Percentiles rank a stretch among this genome's conserved stretches.
Conservation (phyloP, 192 early-diverging fungal genomes). For the Coemansia sp. region DNA sequence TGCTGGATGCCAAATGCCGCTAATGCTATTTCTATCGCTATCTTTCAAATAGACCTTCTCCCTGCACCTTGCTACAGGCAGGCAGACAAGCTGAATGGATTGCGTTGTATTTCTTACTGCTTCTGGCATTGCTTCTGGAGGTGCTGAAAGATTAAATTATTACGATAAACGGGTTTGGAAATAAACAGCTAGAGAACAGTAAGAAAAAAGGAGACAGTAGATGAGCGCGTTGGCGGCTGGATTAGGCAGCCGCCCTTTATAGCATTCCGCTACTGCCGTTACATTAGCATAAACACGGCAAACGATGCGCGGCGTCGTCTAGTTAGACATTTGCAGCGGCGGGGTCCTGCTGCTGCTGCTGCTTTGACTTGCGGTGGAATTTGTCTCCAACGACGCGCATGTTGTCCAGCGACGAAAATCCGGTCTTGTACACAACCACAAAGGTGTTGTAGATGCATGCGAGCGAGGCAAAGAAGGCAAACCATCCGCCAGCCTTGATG, state of each 20-base stretch:
- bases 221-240: not conserved
- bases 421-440: slow-evolving; percentile 39
- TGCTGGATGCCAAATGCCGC: no score
- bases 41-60: no score
- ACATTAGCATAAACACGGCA: not conserved
- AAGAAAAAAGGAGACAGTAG: not conserved
- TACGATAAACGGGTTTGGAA: slow-evolving; percentile 12
- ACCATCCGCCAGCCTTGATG: slow-evolving; percentile 68
- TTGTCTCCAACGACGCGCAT: slow-evolving; percentile 26
- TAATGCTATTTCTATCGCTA: no score
- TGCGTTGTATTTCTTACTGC: not conserved
- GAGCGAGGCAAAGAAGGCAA: slow-evolving; percentile 73
- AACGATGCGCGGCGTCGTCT: not conserved
- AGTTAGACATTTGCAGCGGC: slow-evolving; percentile 39
- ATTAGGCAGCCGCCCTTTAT: not conserved
- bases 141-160: not conserved
- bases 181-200: not conserved
- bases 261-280: not conserved
- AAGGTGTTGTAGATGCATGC: slow-evolving; percentile 68
- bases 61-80: no score
- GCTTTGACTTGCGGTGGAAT: slow-evolving; percentile 36
- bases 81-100: no score
- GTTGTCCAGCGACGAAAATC: slow-evolving; percentile 39
- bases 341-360: slow-evolving; percentile 37
- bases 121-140: not conserved